Evolutionary conservation across 2,329 filamentous ascomycete species (phyloP), one percentile per base, ranked within the genome.

Genomic region (Colletotrichum liaoningense): DNA sequence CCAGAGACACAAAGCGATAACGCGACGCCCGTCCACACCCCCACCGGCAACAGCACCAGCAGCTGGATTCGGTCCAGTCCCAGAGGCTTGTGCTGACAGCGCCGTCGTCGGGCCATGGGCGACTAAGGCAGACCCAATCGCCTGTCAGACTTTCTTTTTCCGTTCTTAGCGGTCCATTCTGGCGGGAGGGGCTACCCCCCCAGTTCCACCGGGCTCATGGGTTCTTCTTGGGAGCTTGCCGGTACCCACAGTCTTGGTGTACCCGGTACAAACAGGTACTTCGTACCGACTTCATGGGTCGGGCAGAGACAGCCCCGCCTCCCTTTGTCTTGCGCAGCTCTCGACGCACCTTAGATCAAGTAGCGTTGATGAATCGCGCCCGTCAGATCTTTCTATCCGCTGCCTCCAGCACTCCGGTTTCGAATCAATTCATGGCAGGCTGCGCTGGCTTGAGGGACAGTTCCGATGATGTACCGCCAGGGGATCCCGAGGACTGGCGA

Each of bases 91-190:
- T 68, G 69, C 68, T 72, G 59, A 72, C 69, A 65, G 63, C 55
- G 35, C 58, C 64, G 55, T 64, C 69, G 56, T 64, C 69, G 56
- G 60, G 60, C 65, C 69, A 69, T 42, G 63, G 60, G 56, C 62
- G 60, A 75, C 56, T 64, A 68, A 57, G 26, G 63, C 56, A 65
- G 72, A 67, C 60, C 74, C 74, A 74, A 75, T 74, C 65, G 67
- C 68, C 64, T 65, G 69, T 69, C 67, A 67, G 62, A 64, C 62
- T 74, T 75, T 64, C 72, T 74, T 75, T 73, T 75, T 75, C 69
- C 72, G 72, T 74, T 35, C 63, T 67, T 75, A 75, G 74, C 74
- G 74, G 72, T 69, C 74, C 74, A 58, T 72, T 42, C 72, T 69
- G 72, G 72, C 74, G 74, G 74, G 72, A 74, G 72, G 72, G 72